phyloP scores from a whole-genome alignment of 164 flowering plant species.

The Cinnamomum micranthum region DNA sequence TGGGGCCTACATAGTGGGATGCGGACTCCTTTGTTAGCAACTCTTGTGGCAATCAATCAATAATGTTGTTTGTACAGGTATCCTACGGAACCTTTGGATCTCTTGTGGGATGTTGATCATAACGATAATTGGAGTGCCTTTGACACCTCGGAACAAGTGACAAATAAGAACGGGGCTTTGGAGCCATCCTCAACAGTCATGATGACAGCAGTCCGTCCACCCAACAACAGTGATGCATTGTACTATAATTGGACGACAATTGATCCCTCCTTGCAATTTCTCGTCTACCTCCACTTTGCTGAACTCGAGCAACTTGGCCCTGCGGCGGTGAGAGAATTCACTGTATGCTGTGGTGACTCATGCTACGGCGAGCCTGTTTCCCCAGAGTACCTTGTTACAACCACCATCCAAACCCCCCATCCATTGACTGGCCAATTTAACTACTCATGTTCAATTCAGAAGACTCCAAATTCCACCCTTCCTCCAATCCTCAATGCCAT shows the following conservation, averaged over 20 bases:
- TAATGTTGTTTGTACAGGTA: background rate
- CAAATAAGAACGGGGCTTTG: background rate
- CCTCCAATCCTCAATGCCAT: constrained; percentile 26
- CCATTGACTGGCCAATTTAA: no score
- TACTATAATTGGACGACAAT: constrained; percentile 1
- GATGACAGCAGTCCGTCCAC: constrained; percentile 25
- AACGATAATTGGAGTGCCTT: no score
- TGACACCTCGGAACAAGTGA: background rate
- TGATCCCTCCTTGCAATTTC: constrained; percentile 8
- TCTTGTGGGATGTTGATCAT: background rate
- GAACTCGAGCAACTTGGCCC: constrained; percentile 20
- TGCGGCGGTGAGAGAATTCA: constrained; percentile 25
- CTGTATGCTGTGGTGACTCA: constrained; percentile 5
- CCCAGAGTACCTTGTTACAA: constrained; percentile 6
- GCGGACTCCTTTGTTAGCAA: no score
- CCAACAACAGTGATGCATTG: constrained; percentile 9
- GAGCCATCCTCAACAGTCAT: constrained; percentile 22
- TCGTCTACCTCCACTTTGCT: constrained; percentile 32
- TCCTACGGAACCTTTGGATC: constrained; percentile 4
- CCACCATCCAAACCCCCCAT: no score
- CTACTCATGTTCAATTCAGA: no score
- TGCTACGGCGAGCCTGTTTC: background rate
- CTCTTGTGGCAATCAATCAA: no score
- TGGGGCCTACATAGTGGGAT: no score
- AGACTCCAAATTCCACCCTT: no score